Base-by-base conservation (phyloP, 768 basidiomycete genomes). In the Russula lepida region DNA sequence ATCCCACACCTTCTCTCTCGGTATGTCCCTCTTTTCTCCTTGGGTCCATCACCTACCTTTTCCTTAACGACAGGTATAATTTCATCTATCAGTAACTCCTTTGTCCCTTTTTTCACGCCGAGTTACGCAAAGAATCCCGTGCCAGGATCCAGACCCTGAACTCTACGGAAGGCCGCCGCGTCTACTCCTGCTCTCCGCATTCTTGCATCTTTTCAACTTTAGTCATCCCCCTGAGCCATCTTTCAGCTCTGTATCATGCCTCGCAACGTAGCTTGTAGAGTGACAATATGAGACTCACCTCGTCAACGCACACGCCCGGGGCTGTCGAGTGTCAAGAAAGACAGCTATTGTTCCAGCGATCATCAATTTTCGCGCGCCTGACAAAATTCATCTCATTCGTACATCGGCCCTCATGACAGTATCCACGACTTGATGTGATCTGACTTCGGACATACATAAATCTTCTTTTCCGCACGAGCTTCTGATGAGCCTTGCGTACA, bases 1-100 rank as follows among this genome's bases (percentile, higher is more conserved):
- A 91, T 98, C 65, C 95, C 95, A 2, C 92, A 97, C 72, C 72
- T 95, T 64, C 77, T 98, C 25, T 95, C 92, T 68, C 84, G 88
- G 86, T 88, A 59, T 52, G 79, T 71, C 32, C 9, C 8, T 12
- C 19, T 19, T 48, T 28, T 39, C 27, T 30, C 58, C 30, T 15
- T 7, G 33, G 27, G 54, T 53, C 27, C 62, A 11, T 23, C 49
- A 54, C 28, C 28, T 37, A 52, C 32, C 19, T 67, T 35, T 56
- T 30, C 3, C 28, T 25, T 46, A n/a, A 47, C 47, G 50, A 25
- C 56, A 76, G 86, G 70, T 72, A 74, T 69, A 68, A 67, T 48
- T 68, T 66, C 48, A 66, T 66, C 27, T 66, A 66, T 46, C 66
- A 66, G 54, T 66, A 59, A 54, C 33, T 59, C 28, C 35, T 37